These are phyloP conservation scores for Vitis hybrid DNA, from an alignment of 177 flowering plant genomes.

Conservation along the genomic window DNA sequence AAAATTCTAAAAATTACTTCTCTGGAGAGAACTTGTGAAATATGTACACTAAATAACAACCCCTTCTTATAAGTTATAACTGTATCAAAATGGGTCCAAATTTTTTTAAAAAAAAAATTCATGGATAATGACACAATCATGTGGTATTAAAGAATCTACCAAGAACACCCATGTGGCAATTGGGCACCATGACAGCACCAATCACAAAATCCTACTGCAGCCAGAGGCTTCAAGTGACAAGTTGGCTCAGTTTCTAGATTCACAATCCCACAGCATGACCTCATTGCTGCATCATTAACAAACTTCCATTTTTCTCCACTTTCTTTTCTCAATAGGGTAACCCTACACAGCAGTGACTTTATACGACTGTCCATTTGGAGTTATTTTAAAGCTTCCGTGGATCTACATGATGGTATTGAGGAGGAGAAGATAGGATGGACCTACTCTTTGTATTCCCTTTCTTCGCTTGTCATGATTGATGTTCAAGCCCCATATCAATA, in stretches of 20 bases:
- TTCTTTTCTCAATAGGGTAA: neutral
- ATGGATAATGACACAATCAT: too few species aligned
- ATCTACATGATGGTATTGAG: constrained; percentile 15
- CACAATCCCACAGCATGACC: constrained; percentile 20
- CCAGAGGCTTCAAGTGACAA: too few species aligned
- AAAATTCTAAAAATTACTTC: too few species aligned
- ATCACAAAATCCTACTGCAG: neutral
- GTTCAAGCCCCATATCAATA: constrained; percentile 7
- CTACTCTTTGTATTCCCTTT: constrained; percentile 19
- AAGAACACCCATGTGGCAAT: neutral
- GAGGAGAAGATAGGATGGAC: constrained; percentile 23
- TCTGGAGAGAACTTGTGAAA: too few species aligned
- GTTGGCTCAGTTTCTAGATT: neutral
- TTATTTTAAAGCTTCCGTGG: constrained; percentile 14
- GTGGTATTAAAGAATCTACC: too few species aligned
- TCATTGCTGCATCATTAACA: constrained; percentile 19
- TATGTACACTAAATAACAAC: too few species aligned
- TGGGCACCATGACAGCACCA: neutral
- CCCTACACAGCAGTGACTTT: neutral
- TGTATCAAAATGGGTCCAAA: too few species aligned
- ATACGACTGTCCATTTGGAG: neutral
- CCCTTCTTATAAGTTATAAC: too few species aligned
- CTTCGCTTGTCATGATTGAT: constrained; percentile 23
- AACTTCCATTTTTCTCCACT: neutral
- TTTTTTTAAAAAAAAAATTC: too few species aligned